A percentile compares a stretch with the other conserved stretches of the same genome.
phyloP scores from a whole-genome alignment of 2,329 filamentous ascomycete genomes.

The Monosporascus sp. region DNA sequence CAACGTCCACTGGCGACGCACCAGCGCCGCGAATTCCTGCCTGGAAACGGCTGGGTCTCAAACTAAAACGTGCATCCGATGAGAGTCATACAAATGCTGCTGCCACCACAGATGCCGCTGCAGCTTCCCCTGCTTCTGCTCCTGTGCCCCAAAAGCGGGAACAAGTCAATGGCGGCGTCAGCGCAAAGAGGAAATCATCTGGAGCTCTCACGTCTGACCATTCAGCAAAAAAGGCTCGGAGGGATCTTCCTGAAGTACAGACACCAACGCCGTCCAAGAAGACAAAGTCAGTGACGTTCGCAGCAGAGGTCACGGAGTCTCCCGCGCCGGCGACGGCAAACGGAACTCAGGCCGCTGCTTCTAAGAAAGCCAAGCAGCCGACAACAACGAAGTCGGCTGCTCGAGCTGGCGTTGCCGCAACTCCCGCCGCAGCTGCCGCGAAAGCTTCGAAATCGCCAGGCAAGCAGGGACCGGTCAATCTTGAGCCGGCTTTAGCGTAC shows the following conservation, averaged over 20 bases:
- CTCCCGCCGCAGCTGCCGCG: conserved; percentile 18
- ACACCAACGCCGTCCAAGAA: conserved; percentile 38
- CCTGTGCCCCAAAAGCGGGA: conserved; percentile 17
- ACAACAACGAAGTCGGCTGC: conserved; percentile 26
- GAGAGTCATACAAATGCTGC: conserved; percentile 24
- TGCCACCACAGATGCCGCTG: conserved; percentile 19
- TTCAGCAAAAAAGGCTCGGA: conserved; percentile 25
- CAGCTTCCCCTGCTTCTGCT: conserved; percentile 5
- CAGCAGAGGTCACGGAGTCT: conserved; percentile 18
- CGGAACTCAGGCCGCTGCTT: conserved; percentile 13
- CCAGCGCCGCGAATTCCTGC: conserved; percentile 47
- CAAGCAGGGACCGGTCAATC: conserved; percentile 36
- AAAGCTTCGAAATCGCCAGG: conserved; percentile 13
- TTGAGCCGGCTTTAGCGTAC: conserved; percentile 68
- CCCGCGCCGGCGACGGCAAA: conserved; percentile 15
- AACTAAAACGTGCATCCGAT: conserved; percentile 46
- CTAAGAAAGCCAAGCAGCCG: conserved; percentile 31
- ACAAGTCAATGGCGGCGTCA: conserved; percentile 11
- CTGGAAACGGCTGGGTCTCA: conserved; percentile 60
- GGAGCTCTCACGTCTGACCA: conserved; percentile 25
- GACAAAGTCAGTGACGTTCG: conserved; percentile 43
- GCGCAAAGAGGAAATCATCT: conserved; percentile 28
- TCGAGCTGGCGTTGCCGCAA: conserved; percentile 19
- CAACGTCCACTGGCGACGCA: conserved; percentile 36
- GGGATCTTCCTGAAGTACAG: conserved; percentile 22